Evolutionary conservation across 2,329 filamentous ascomycete genomes (phyloP).

Genomic region (Fusarium humuli): DNA sequence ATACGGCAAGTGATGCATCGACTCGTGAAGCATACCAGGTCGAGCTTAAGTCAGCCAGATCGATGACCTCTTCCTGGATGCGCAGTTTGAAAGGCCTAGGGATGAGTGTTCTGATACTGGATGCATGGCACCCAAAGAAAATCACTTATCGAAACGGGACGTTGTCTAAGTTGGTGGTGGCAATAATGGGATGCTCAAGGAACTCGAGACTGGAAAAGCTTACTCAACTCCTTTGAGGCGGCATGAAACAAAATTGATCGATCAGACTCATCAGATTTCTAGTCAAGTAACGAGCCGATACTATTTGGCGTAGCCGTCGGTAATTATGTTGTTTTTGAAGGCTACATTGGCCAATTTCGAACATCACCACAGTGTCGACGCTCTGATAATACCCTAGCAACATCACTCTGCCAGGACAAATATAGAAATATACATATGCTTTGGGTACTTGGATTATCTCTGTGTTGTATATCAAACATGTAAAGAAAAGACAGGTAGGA

Average conservation of each 20-base stretch:
- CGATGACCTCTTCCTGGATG: neutral
- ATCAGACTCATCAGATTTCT: neutral
- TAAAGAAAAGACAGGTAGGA: constrained; percentile 25
- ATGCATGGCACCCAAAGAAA: neutral
- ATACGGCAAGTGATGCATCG: neutral
- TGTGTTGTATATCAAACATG: constrained; percentile 32
- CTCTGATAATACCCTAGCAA: neutral
- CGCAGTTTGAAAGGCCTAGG: neutral
- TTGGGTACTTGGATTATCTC: constrained; percentile 31
- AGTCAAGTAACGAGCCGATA: neutral
- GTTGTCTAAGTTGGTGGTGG: neutral
- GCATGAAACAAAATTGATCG: neutral
- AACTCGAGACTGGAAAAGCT: neutral
- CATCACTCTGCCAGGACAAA: neutral
- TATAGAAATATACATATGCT: constrained; percentile 3
- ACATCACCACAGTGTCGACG: neutral
- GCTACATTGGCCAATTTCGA: too few species aligned
- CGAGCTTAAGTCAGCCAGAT: neutral
- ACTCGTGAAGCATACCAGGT: neutral
- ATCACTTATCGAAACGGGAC: neutral
- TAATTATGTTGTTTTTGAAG: neutral
- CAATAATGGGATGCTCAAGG: neutral
- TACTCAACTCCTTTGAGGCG: neutral
- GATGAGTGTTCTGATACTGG: neutral
- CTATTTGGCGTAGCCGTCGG: neutral